Base-by-base conservation (phyloP, 2,329 filamentous ascomycete species). In the Trichoderma gracile region DNA sequence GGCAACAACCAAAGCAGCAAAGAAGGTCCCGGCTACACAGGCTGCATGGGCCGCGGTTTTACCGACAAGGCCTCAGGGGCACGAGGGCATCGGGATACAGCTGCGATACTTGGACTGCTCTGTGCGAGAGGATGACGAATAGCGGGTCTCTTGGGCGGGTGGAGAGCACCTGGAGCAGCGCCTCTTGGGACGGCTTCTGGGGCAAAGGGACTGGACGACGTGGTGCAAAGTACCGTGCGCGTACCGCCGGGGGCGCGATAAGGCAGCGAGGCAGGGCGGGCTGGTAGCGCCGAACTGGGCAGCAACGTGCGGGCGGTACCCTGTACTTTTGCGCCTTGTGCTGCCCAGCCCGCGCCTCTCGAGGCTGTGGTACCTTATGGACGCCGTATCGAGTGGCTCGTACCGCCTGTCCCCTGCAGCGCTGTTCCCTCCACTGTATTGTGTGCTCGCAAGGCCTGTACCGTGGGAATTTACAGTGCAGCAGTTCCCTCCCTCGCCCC, bases 11-110 rank as follows among this genome's bases (percentile, higher is more conserved):
- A 8, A 17, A 12, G 30, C 30, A 30, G 9, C 33, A 14, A 12
- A 12, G 33, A 25, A 27, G 25, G 60, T 63, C 50, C 56, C n/a
- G 8, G 63, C 27, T 64, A 60, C 63, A 42, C 43, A 56, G 40
- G 42, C 23, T 38, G 43, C 47, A 52, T 38, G 45, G 4, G 33
- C 64, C 64, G 52, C 19, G 23, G 64, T 65, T 65, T 65, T 65
- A 57, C 64, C 64, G 64, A 52, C 50, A 63, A 62, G 58, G 64
- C 58, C 42, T 65, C 46, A 63, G 52, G 58, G 64, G 64, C 52
- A 52, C 30, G 17, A 45, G 38, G 47, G 43, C 33, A 55, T 65
- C 55, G 63, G 49, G 64, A 56, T 65, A 65, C 64, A 45, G 64
- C 43, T 40, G 25, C 23, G 57, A 63, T 63, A 65, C 64, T 50